These are phyloP conservation scores for Neurospora pannonica DNA, from an alignment of 495 filamentous ascomycete species.

Conservation along the genomic window DNA sequence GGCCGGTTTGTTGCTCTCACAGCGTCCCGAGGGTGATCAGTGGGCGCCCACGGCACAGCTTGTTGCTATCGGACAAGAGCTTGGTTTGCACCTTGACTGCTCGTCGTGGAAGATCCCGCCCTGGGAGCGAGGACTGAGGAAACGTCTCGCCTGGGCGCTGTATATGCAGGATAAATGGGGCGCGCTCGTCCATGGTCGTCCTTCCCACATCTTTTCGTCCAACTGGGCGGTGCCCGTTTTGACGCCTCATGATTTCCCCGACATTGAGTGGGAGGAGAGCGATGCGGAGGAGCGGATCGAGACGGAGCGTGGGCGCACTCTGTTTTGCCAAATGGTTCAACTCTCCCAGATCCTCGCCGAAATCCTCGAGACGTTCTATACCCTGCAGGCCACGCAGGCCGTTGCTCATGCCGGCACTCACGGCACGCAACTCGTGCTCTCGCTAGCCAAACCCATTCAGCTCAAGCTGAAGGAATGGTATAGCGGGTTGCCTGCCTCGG, in stretches of 20 bases:
- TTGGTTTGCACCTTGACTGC: conserved; percentile 82
- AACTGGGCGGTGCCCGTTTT: conserved; percentile 77
- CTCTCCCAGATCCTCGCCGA: conserved; percentile 69
- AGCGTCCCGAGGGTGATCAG: conserved; percentile 77
- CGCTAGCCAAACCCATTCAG: conserved; percentile 72
- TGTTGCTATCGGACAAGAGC: conserved; percentile 68
- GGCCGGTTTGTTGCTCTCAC: conserved; percentile 79
- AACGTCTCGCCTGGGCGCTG: conserved; percentile 81
- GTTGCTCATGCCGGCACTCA: conserved; percentile 40
- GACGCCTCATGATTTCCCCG: conserved; percentile 61
- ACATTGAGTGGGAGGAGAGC: conserved; percentile 46
- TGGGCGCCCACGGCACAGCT: conserved; percentile 82
- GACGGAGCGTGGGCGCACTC: conserved; percentile 54
- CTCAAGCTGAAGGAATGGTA: conserved; percentile 80
- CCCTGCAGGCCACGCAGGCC: conserved; percentile 49
- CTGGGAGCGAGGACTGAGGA: conserved; percentile 77
- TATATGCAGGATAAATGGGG: conserved; percentile 95
- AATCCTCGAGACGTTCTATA: conserved; percentile 74
- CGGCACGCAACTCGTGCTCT: conserved; percentile 56
- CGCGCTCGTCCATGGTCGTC: conserved; percentile 73
- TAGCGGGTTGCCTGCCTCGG: conserved; percentile 48
- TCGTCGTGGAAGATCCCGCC: conserved; percentile 77
- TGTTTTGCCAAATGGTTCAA: conserved; percentile 66
- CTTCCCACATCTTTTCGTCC: conserved; percentile 68
- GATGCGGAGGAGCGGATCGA: conserved; percentile 52